Conservation (phyloP, 192 early-diverging fungal species). For the Coemansia sp. region DNA sequence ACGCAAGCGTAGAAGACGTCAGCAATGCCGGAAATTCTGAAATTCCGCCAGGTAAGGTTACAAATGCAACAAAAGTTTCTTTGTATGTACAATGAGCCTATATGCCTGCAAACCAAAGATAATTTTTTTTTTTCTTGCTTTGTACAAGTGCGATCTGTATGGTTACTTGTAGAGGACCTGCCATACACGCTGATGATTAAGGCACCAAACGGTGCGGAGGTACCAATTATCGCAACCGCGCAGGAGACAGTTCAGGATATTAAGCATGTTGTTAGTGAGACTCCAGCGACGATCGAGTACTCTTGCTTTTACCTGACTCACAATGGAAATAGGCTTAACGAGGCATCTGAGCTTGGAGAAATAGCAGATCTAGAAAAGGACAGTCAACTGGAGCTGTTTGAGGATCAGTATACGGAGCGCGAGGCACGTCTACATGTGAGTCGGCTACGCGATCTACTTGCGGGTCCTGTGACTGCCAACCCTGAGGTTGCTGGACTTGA, state of each 20-base stretch:
- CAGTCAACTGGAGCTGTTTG: slow-evolving; percentile 62
- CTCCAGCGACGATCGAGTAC: slow-evolving; percentile 77
- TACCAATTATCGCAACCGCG: slow-evolving; percentile 58
- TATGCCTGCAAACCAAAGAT: background rate
- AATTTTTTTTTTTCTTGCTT: background rate
- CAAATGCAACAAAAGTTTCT: background rate
- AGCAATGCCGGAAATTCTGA: slow-evolving; percentile 3
- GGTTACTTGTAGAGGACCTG: slow-evolving; percentile 32
- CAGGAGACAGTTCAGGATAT: slow-evolving; percentile 83
- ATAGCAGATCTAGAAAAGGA: slow-evolving; percentile 64
- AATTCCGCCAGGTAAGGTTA: slow-evolving; percentile 10
- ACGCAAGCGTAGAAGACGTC: background rate
- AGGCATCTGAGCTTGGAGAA: slow-evolving; percentile 72
- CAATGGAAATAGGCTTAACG: slow-evolving; percentile 71
- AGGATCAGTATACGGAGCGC: slow-evolving; percentile 87
- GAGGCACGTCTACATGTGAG: slow-evolving; percentile 88
- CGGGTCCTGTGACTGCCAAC: slow-evolving; percentile 58
- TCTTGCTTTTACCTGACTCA: slow-evolving; percentile 88
- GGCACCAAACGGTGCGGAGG: slow-evolving; percentile 41
- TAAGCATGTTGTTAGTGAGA: slow-evolving; percentile 83
- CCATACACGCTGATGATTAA: slow-evolving; percentile 42
- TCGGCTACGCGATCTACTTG: slow-evolving; percentile 83
- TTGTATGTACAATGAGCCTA: background rate
- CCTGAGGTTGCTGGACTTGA: slow-evolving; percentile 61
- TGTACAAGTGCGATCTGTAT: background rate